Base-by-base conservation (phyloP, 78 protist genomes). In the Neovahlkampfia damariscottae region DNA sequence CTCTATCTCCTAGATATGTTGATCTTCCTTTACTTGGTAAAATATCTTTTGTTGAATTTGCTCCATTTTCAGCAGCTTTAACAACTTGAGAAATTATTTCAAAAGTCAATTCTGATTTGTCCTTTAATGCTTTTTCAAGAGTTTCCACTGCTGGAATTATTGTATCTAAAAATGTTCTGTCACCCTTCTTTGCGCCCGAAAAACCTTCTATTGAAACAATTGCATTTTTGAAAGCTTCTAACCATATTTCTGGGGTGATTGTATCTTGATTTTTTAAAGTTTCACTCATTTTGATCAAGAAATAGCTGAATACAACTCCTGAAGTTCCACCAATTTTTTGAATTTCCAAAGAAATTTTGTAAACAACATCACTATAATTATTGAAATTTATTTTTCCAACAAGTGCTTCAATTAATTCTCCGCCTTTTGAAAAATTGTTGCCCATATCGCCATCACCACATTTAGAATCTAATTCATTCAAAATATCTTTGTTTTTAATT, bases 391-490 rank as follows among this genome's bases (percentile, higher is more conserved):
- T 30, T 3, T 40, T 30, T 4, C 70, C 28, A 27, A 2, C 9
- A 31, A 58, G 8, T 2, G 38, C 3, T 35, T 35, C 40, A 6
- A 40, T 38, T 4, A n/a, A 1, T 0, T 9, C 30, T 40, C 74
- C 29, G 3, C 4, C 70, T 8, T 2, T 19, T 19, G 27, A 1
- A 28, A 74, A 3, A 6, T 41, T 19, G 6, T 8, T 29, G 67
- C 83, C 83, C 31, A 27, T 7, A 69, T 79, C 83, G 37, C 83
- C 83, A 30, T 79, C 83, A 3, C 83, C 83, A 2, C 40, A 67
- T 29, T 1, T 1, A 5, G 31, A 34, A 62, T 79, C 83, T 28
- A 79, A 37, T 1, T 5, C 4, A 8, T 8, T 41, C 35, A 79
- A 68, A 5, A 36, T 30, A n/a, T 3, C 50, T 67, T 1, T 68